Evolutionary conservation across 176 grass and related monocot genomes (phyloP).

Genomic region (Ensete glaucum): DNA sequence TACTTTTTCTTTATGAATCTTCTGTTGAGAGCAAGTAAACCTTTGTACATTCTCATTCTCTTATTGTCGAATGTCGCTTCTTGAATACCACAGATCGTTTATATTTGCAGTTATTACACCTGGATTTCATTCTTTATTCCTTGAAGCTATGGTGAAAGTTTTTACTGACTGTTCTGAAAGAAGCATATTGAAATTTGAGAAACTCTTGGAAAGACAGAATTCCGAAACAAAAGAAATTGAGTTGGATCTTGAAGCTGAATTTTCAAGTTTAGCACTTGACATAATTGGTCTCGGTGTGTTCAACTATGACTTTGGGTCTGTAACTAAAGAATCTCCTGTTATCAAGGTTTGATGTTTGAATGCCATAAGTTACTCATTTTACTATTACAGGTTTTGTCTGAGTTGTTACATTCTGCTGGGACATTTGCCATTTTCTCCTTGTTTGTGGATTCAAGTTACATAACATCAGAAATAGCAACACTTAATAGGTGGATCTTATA

Average conservation of each 20-base stretch:
- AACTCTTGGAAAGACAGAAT: constrained; percentile 31
- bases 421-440: background rate
- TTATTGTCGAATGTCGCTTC: background rate
- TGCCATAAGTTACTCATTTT: background rate
- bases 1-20: background rate
- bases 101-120: constrained; percentile 75
- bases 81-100: background rate
- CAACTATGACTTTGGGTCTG: constrained; percentile 94
- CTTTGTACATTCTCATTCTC: background rate
- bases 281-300: constrained; percentile 95
- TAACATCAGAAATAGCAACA: too few species aligned
- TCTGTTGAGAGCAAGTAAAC: background rate
- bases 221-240: constrained; percentile 31
- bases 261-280: constrained; percentile 95
- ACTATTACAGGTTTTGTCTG: background rate
- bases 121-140: constrained; percentile 80
- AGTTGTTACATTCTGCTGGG: background rate
- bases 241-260: constrained; percentile 89
- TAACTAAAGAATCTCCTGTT: constrained; percentile 94
- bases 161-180: constrained; percentile 78
- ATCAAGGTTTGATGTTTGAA: constrained; percentile 56
- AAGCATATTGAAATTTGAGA: constrained; percentile 77
- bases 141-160: constrained; percentile 86
- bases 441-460: background rate
- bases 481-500: too few species aligned